These are phyloP conservation scores for Calycina marina DNA, from an alignment of 2,329 filamentous ascomycete genomes.

Conservation along the genomic window DNA sequence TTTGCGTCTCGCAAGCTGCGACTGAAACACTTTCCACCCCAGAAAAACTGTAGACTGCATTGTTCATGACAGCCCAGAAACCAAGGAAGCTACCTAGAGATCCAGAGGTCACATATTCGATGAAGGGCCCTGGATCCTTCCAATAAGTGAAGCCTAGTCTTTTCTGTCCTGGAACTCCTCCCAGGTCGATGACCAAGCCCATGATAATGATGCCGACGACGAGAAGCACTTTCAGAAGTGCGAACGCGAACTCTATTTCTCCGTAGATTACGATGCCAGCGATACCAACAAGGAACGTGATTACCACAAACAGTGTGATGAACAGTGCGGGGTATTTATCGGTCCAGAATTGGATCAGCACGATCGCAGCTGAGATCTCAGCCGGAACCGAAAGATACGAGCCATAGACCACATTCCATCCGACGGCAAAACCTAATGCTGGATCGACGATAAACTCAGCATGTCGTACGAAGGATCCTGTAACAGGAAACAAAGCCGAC, in stretches of 20 bases:
- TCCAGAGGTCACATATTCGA: constrained; percentile 45
- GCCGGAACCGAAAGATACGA: constrained; percentile 22
- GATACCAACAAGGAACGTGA: constrained; percentile 24
- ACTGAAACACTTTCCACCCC: constrained; percentile 37
- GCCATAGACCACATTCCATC: constrained; percentile 22
- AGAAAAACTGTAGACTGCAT: constrained; percentile 31
- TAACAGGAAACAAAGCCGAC: constrained; percentile 22
- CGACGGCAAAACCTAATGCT: constrained; percentile 20
- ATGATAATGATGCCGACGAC: constrained; percentile 48
- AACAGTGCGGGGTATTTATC: constrained; percentile 34
- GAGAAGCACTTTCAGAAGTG: constrained; percentile 41
- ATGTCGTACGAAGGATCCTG: constrained; percentile 23
- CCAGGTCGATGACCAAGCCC: constrained; percentile 29
- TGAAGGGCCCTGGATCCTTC: constrained; percentile 46
- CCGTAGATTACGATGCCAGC: constrained; percentile 26
- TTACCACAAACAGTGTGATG: constrained; percentile 25
- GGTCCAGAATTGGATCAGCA: constrained; percentile 50
- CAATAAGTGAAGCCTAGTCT: constrained; percentile 40
- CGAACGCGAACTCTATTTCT: constrained; percentile 40
- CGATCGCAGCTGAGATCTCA: constrained; percentile 47
- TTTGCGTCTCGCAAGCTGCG: constrained; percentile 38
- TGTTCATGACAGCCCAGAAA: constrained; percentile 28
- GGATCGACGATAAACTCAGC: constrained; percentile 24
- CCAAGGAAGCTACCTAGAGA: constrained; percentile 44
- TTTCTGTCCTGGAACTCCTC: constrained; percentile 41